Conservation (phyloP, 345 rosid genomes). For the Citrus hindsii region DNA sequence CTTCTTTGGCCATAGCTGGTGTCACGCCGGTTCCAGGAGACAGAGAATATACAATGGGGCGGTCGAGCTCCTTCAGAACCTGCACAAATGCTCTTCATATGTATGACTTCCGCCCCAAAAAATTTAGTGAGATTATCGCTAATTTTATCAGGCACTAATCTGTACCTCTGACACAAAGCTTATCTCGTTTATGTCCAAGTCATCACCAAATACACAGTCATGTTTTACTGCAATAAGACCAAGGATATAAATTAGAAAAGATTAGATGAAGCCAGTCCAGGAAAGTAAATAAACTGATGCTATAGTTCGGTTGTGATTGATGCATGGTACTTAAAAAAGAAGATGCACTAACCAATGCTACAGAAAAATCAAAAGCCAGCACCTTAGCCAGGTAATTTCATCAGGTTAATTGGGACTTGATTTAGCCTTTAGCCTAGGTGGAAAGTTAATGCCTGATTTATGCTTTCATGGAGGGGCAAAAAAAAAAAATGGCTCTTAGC, state of each 20-base stretch:
- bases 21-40: constrained; percentile 84
- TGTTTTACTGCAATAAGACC: constrained; percentile 58
- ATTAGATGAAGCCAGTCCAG: constrained; percentile 1
- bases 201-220: constrained; percentile 84
- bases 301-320: constrained; percentile 6
- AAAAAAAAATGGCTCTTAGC: not conserved
- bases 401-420: not conserved
- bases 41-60: constrained; percentile 69
- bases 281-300: not conserved
- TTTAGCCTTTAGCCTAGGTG: not conserved
- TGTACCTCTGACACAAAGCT: constrained; percentile 63
- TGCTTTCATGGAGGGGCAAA: not conserved
- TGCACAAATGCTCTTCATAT: constrained; percentile 22
- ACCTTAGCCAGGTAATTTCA: not conserved
- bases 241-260: not conserved
- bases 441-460: not conserved
- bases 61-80: constrained; percentile 61
- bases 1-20: constrained; percentile 70
- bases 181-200: constrained; percentile 69
- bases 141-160: not conserved
- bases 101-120: constrained; percentile 2
- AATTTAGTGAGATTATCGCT: constrained; percentile 10
- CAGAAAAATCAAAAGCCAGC: not conserved
- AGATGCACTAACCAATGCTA: not conserved
- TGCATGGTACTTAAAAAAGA: not conserved